Conservation (phyloP, 129 eudicot species). For the Dittrichia graveolens region DNA sequence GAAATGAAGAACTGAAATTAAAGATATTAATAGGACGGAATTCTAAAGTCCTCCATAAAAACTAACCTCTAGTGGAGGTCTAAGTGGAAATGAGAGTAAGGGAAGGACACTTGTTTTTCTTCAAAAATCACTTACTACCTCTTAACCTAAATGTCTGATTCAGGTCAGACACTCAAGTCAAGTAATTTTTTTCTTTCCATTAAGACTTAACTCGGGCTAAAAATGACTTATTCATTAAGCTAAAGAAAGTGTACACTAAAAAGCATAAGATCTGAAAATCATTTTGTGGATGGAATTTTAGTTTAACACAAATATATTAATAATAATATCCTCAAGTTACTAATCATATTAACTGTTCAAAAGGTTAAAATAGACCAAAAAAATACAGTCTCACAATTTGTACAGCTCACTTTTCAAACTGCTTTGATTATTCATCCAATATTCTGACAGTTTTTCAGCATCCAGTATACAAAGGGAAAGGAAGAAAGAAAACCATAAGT, state of each 20-base stretch:
- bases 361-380: background rate
- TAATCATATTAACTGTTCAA: background rate
- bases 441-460: background rate
- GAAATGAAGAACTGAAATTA: background rate
- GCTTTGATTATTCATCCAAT: background rate
- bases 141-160: background rate
- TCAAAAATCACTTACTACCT: background rate
- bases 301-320: background rate
- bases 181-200: background rate
- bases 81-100: slow-evolving; percentile 4
- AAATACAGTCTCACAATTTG: background rate
- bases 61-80: background rate
- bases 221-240: background rate
- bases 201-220: background rate
- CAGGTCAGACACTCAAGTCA: background rate
- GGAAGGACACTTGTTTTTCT: background rate
- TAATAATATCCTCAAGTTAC: background rate
- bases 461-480: background rate
- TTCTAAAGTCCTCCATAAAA: background rate
- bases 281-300: background rate
- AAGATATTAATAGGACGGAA: background rate
- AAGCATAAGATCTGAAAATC: background rate
- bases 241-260: background rate
- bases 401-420: background rate
- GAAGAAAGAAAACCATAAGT: background rate